A percentile compares a stretch with the other conserved stretches of the same genome.
phyloP scores from a whole-genome alignment of 2,329 filamentous ascomycete genomes.

The Chrysoporthe puriensis region DNA sequence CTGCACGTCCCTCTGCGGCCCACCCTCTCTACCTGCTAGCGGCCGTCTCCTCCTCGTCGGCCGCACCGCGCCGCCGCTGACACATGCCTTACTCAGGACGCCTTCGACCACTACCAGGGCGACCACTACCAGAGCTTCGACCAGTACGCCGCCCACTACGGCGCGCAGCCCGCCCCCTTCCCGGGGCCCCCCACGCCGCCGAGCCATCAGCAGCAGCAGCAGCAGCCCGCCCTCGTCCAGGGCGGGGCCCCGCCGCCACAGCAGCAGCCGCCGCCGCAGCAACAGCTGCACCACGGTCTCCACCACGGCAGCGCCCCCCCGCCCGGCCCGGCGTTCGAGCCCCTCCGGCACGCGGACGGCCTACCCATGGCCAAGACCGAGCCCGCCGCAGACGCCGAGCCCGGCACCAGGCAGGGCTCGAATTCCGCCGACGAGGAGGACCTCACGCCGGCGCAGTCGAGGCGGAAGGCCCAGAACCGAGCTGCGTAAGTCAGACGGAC shows the following conservation, averaged over 20 bases:
- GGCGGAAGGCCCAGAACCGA: constrained; percentile 64
- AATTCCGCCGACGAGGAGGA: constrained; percentile 61
- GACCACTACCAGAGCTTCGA: constrained; percentile 56
- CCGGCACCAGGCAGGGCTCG: constrained; percentile 42
- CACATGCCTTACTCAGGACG: constrained; percentile 50
- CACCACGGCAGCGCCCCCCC: constrained; percentile 24
- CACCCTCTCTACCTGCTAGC: constrained; percentile 31
- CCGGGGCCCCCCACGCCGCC: constrained; percentile 58
- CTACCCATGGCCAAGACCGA: constrained; percentile 46
- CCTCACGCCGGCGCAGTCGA: constrained; percentile 60
- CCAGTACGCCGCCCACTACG: constrained; percentile 47
- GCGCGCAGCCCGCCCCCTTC: constrained; percentile 41
- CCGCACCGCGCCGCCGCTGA: constrained; percentile 32
- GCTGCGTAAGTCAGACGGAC: constrained; percentile 55
- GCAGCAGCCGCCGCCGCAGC: background rate
- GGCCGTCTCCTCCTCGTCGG: constrained; percentile 28
- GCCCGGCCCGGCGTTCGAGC: constrained; percentile 29
- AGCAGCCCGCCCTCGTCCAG: constrained; percentile 12
- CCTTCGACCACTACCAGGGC: constrained; percentile 51
- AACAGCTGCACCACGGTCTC: constrained; percentile 35
- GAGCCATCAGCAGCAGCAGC: constrained; percentile 38
- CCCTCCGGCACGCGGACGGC: constrained; percentile 36
- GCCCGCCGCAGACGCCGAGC: constrained; percentile 36
- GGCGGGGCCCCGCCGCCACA: background rate
- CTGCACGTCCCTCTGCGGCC: constrained; percentile 32